Conservation (phyloP, 2,329 filamentous ascomycete genomes). For the Chaetomium globosum region DNA sequence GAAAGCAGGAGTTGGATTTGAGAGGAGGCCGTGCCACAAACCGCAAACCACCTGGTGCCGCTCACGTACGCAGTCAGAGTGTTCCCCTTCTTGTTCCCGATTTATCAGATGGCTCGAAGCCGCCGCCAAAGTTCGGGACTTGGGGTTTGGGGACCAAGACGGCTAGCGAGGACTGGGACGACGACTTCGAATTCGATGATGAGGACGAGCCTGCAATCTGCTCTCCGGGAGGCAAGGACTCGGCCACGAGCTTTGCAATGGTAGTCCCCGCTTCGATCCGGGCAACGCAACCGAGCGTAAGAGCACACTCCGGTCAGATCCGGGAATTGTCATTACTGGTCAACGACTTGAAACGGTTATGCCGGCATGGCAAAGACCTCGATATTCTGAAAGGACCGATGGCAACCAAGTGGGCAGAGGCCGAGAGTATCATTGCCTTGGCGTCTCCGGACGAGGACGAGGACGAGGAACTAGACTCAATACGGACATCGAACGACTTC, state of each 20-base stretch:
- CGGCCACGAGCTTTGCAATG: constrained; percentile 54
- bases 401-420: constrained; percentile 72
- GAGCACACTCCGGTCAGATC: constrained; percentile 81
- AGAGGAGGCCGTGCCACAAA: constrained; percentile 69
- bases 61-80: constrained; percentile 78
- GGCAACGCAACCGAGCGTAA: constrained; percentile 79
- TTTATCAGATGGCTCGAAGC: constrained; percentile 56
- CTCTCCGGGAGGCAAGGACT: constrained; percentile 44
- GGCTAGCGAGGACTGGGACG: constrained; percentile 85
- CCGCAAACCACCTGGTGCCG: constrained; percentile 67
- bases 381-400: constrained; percentile 64
- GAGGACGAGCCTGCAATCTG: constrained; percentile 46
- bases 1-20: constrained; percentile 71
- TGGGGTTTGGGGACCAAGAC: constrained; percentile 80
- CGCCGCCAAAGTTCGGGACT: constrained; percentile 71
- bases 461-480: constrained; percentile 42
- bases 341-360: constrained; percentile 78
- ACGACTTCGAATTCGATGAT: constrained; percentile 78
- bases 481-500: constrained; percentile 41
- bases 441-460: constrained; percentile 70
- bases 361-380: constrained; percentile 68
- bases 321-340: constrained; percentile 79
- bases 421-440: constrained; percentile 84
- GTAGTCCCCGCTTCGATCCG: constrained; percentile 78
- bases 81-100: constrained; percentile 74